Percentiles rank a stretch among this genome's conserved stretches.
These are phyloP conservation scores for Pseudocercospora fuligena DNA, from an alignment of 2,329 filamentous ascomycete genomes.

Conservation along the genomic window DNA sequence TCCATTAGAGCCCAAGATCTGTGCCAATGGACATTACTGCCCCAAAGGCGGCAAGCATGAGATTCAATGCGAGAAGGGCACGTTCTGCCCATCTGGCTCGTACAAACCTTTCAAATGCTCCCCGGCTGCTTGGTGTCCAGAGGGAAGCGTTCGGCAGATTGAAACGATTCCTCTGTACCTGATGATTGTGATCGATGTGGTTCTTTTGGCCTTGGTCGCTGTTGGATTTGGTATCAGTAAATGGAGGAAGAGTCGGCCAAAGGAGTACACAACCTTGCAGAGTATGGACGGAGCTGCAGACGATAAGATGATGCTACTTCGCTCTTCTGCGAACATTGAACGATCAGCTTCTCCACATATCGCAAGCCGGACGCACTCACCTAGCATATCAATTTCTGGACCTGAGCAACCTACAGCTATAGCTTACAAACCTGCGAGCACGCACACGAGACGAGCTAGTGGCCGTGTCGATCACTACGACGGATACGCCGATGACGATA, in stretches of 20 bases:
- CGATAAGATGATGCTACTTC: conserved; percentile 37
- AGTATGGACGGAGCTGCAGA: conserved; percentile 29
- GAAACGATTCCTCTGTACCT: conserved; percentile 52
- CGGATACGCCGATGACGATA: conserved; percentile 32
- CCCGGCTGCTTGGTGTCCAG: conserved; percentile 53
- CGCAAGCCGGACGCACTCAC: conserved; percentile 15
- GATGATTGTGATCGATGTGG: conserved; percentile 50
- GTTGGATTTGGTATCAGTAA: conserved; percentile 44
- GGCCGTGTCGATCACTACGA: conserved; percentile 37
- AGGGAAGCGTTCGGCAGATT: conserved; percentile 49
- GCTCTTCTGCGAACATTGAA: conserved; percentile 44
- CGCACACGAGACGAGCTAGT: conserved; percentile 30
- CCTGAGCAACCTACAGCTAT: background rate
- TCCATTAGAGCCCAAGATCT: conserved; percentile 57
- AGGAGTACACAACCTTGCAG: conserved; percentile 32
- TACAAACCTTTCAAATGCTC: conserved; percentile 55
- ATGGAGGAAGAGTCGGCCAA: conserved; percentile 41
- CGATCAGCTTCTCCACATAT: conserved; percentile 28
- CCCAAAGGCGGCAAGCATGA: conserved; percentile 45
- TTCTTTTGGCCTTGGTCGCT: conserved; percentile 47
- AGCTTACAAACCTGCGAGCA: conserved; percentile 11
- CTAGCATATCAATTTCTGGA: conserved; percentile 16
- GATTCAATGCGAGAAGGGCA: conserved; percentile 52
- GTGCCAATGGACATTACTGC: conserved; percentile 57
- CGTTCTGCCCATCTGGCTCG: conserved; percentile 59